Evolutionary conservation across 2,329 filamentous ascomycete genomes (phyloP).

Genomic region (Pleoardoris graminearum): DNA sequence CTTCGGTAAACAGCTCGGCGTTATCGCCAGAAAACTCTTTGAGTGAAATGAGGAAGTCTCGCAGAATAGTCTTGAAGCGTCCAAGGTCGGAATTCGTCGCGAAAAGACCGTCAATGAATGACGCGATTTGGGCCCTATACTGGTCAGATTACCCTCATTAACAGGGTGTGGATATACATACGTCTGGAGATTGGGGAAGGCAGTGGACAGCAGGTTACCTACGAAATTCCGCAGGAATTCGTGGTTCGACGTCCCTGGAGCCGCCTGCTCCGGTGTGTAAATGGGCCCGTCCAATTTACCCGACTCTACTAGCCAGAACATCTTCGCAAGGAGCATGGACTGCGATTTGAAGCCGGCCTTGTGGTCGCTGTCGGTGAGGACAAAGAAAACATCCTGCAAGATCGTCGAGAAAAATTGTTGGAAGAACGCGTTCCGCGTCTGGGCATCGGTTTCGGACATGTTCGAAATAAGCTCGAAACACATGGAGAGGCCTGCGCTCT

Average conservation of each 20-base stretch:
- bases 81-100: conserved; percentile 84
- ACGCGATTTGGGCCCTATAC: conserved; percentile 76
- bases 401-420: conserved; percentile 96
- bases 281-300: conserved; percentile 93
- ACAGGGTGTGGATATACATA: conserved; percentile 54
- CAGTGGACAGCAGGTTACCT: conserved; percentile 78
- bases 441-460: conserved; percentile 86
- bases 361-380: conserved; percentile 95
- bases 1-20: conserved; percentile 87
- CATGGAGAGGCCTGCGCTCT: conserved; percentile 96
- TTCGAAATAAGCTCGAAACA: conserved; percentile 97
- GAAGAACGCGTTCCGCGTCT: conserved; percentile 94
- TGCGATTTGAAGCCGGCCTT: conserved; percentile 99
- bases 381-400: conserved; percentile 96
- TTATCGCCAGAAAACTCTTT: conserved; percentile 98
- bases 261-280: conserved; percentile 81
- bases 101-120: conserved; percentile 89
- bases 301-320: conserved; percentile 92
- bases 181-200: conserved; percentile 91
- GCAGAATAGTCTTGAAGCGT: conserved; percentile 92
- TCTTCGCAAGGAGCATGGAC: conserved; percentile 86
- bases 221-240: conserved; percentile 92
- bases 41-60: conserved; percentile 95
- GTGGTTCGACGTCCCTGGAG: conserved; percentile 80
- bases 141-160: conserved; percentile 32